Conservation (phyloP, 768 basidiomycete species). For the Russula foetens region DNA sequence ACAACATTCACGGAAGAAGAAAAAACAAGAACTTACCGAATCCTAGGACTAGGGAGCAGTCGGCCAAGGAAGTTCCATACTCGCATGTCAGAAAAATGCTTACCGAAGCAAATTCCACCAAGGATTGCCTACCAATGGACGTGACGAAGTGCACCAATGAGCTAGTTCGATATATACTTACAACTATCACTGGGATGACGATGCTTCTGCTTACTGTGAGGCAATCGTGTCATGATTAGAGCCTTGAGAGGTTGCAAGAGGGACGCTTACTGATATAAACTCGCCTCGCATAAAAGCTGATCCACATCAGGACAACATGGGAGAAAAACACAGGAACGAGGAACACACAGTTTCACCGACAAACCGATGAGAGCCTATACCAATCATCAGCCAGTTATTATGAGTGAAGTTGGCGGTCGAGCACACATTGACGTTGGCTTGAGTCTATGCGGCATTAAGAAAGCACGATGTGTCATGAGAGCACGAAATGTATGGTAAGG, state of each 20-base stretch:
- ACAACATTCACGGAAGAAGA: neutral
- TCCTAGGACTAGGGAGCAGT: constrained; percentile 14
- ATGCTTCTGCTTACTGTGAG: neutral
- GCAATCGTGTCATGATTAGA: neutral
- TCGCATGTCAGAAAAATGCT: neutral
- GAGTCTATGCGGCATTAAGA: neutral
- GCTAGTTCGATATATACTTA: neutral
- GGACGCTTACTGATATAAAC: neutral
- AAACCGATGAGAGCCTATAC: neutral
- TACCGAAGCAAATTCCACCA: constrained; percentile 37
- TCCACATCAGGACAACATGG: neutral
- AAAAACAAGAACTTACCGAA: constrained; percentile 18
- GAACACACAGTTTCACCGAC: neutral
- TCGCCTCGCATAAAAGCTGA: constrained; percentile 2
- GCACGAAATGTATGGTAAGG: neutral
- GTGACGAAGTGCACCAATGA: neutral
- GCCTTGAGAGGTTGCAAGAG: neutral
- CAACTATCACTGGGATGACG: neutral
- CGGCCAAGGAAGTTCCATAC: neutral
- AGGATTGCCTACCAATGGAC: constrained; percentile 24
- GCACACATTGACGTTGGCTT: neutral
- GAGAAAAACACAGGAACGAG: neutral
- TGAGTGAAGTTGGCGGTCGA: neutral
- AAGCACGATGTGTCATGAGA: constrained; percentile 21
- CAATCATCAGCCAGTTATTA: too few relatives aligned